A percentile compares a stretch with the other conserved stretches of the same genome.
phyloP scores from a whole-genome alignment of 805 yeast genomes.

The Brettanomyces sp. region DNA sequence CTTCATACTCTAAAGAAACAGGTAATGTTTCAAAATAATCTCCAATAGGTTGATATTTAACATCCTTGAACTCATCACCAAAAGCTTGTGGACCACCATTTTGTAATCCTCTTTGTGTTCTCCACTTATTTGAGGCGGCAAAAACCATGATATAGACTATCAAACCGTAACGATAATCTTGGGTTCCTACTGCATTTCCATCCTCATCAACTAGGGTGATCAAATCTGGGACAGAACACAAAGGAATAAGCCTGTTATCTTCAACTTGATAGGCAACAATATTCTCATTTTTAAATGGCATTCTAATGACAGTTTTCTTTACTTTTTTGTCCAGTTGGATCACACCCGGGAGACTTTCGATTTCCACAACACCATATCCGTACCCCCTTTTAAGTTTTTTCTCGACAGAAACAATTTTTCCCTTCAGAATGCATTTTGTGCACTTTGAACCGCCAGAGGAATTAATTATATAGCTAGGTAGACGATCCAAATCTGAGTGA shows the following conservation, averaged over 20 bases:
- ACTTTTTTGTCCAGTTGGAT: constrained; percentile 17
- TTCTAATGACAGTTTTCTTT: constrained; percentile 19
- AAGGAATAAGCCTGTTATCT: constrained; percentile 12
- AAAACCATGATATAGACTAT: constrained; percentile 33
- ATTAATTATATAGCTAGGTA: constrained; percentile 29
- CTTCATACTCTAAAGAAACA: not conserved
- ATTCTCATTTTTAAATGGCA: constrained; percentile 43
- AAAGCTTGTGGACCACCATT: constrained; percentile 34
- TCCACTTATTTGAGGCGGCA: constrained; percentile 29
- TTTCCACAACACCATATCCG: constrained; percentile 33
- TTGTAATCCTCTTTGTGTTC: constrained; percentile 25
- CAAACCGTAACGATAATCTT: constrained; percentile 37
- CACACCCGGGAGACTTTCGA: constrained; percentile 10
- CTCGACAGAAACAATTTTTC: constrained; percentile 37
- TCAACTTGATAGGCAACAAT: constrained; percentile 17
- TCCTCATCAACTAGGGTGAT: constrained; percentile 33
- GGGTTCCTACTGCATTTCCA: constrained; percentile 40
- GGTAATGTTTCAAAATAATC: constrained; percentile 12
- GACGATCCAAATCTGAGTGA: constrained; percentile 25
- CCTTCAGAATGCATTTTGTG: constrained; percentile 29
- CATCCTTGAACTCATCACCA: constrained; percentile 25
- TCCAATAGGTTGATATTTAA: constrained; percentile 30
- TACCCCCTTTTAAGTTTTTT: constrained; percentile 33
- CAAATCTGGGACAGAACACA: constrained; percentile 33
- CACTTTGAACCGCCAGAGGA: constrained; percentile 23